A percentile compares a stretch with the other conserved stretches of the same genome.
Evolutionary conservation across 2,329 filamentous ascomycete species (phyloP).

Genomic region (Colletotrichum zoysiae): DNA sequence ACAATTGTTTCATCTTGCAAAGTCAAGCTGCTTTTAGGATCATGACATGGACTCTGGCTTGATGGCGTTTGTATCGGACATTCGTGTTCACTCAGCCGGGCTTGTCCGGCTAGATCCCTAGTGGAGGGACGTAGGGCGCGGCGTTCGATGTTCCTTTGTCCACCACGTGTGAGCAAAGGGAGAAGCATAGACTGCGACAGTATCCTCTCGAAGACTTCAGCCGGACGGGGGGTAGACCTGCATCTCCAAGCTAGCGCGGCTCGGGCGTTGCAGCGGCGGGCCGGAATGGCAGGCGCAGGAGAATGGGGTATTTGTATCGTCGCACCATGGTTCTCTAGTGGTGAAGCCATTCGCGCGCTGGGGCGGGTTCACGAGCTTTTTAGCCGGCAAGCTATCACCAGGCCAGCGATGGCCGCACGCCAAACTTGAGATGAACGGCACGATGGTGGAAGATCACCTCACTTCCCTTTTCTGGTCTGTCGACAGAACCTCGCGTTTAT

Average conservation of each 20-base stretch:
- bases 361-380: background rate
- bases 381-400: background rate
- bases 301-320: slow-evolving; percentile 5
- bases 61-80: background rate
- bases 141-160: slow-evolving; percentile 12
- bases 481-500: background rate
- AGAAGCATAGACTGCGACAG: background rate
- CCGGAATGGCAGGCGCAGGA: slow-evolving; percentile 20
- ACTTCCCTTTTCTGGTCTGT: background rate
- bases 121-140: slow-evolving; percentile 20
- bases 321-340: slow-evolving; percentile 31
- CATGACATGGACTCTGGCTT: background rate
- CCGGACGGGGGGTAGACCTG: background rate
- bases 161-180: slow-evolving; percentile 19
- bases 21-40: background rate
- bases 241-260: background rate
- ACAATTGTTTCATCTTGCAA: background rate
- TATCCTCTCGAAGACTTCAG: background rate
- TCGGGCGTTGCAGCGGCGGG: background rate
- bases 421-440: slow-evolving; percentile 1
- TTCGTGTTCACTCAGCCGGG: too few relatives aligned
- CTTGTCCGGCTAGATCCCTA: background rate
- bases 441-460: slow-evolving; percentile 1
- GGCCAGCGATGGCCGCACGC: background rate
- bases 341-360: slow-evolving; percentile 10